Evolutionary conservation across 148 eudicot species (phyloP), one percentile per base, ranked within the genome.

Genomic region (Rhododendron griersonianum): DNA sequence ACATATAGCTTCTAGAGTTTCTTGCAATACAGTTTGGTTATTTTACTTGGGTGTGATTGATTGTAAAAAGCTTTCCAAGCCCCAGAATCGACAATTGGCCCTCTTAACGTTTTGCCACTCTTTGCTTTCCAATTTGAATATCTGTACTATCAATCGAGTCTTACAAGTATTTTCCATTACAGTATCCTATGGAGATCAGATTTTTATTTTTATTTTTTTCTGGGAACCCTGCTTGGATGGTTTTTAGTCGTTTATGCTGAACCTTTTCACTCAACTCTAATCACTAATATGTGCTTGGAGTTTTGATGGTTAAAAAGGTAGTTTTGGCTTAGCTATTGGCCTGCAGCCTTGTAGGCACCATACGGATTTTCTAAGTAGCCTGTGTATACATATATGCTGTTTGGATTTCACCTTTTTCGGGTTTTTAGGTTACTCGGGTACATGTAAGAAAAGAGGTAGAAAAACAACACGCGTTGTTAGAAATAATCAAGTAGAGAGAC

Each of bases 221-320:
- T 7, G 73, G 28, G 69, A 2, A 65, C 73, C 73, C 30, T 23
- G n/a, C 30, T 23, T 65, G 73, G 16, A 69, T 69, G 35, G 37
- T 11, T 10, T 28, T 25, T 11, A 28, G 82, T 91, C 92, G 23
- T 91, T 92, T 87, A 90, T 88, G 89, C 89, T 92, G 15, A 91
- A 92, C 91, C 91, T 53, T 92, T 92, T 77, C 94, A 92, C 90
- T 93, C 94, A 18, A 91, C 88, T 78, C 87, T 91, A 13, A 92
- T 91, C 89, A 91, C 90, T 89, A 91, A 91, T 47, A 91, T 93
- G 65, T 91, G 92, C 61, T 55, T 15, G 61, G 21, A 55, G 19
- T 55, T 55, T 55, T 55, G 23, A 59, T 59, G 65, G 65, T 18
- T 59, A 59, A 4, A 18, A 59, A 59, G 65, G 65, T 19, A 59